Evolutionary conservation across 768 basidiomycete species (phyloP).

Genomic region (Tricholoma matsutake): DNA sequence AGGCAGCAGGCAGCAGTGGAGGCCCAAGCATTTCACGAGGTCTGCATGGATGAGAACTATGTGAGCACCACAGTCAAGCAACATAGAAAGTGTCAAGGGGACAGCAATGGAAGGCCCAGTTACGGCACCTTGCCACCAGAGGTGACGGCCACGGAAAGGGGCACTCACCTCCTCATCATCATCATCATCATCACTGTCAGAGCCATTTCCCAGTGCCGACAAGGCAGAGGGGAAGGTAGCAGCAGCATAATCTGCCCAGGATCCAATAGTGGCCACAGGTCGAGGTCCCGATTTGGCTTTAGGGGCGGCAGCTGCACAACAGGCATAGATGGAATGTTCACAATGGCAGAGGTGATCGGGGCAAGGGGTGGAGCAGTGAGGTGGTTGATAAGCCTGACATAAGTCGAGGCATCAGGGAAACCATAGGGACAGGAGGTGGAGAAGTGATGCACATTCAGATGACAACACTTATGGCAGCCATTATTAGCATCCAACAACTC

Average conservation of each 20-base stretch:
- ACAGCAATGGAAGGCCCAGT: background rate
- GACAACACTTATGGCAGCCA: no score
- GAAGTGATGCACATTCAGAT: no score
- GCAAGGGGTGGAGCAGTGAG: no score
- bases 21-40: background rate
- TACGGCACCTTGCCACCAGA: constrained; percentile 4
- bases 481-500: no score
- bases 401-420: background rate
- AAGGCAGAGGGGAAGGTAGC: no score
- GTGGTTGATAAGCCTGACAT: background rate
- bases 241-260: background rate
- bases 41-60: no score
- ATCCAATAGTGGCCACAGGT: background rate
- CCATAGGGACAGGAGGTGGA: background rate
- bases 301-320: no score
- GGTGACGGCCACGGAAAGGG: constrained; percentile 3
- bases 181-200: no score
- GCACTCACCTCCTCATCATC: no score
- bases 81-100: background rate
- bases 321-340: no score
- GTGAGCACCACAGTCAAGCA: no score
- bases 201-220: no score
- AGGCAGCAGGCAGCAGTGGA: background rate
- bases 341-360: background rate
- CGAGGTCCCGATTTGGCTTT: background rate